Base-by-base conservation (phyloP, 1,284 basidiomycete genomes). In the Trametes sp. region DNA sequence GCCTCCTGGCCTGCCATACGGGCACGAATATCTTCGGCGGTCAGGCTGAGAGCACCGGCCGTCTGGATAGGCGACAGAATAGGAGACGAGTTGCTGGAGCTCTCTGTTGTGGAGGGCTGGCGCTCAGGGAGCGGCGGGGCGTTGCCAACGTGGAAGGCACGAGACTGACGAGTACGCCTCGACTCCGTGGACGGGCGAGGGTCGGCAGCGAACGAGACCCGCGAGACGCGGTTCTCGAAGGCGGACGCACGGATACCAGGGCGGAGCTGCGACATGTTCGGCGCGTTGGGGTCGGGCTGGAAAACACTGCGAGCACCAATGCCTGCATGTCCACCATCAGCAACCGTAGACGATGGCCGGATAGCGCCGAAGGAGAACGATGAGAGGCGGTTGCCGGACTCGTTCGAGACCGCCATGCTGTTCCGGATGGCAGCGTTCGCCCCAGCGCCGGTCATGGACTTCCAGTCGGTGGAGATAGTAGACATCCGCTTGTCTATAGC, bases 401-500 rank as follows among this genome's bases (percentile, higher is more conserved):
- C 76, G 36, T 48, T 54, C 33, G 59, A 58, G 49, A 85, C 75
- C 19, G 88, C 87, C 50, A 94, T 87, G 56, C 87, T 90, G 66
- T 83, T 82, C 61, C 92, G 84, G 64, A 93, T 87, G 8, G 89
- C 91, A 41, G 87, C 89, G 38, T 82, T 81, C 1, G 92, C 92
- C 55, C 90, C 92, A 2, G 85, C 87, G 11, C 84, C 81, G 4
- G 89, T 87, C 72, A 94, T 88, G 36, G 84, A 82, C 72, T 87
- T 87, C 92, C 93, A 94, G 70, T 93, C 90, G 14, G 80, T 78
- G 8, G 87, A 88, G 67, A 93, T 87, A 63, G 88, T 88, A 19
- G 88, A 89, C 93, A 94, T 94, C 73, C 94, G 87, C 78, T 88
- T 86, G 81, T 94, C 88, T 76, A 96, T 76, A 33, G 80, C 82